Evolutionary conservation across 2,329 filamentous ascomycete species (phyloP).

Genomic region (Cercospora nicotianae): DNA sequence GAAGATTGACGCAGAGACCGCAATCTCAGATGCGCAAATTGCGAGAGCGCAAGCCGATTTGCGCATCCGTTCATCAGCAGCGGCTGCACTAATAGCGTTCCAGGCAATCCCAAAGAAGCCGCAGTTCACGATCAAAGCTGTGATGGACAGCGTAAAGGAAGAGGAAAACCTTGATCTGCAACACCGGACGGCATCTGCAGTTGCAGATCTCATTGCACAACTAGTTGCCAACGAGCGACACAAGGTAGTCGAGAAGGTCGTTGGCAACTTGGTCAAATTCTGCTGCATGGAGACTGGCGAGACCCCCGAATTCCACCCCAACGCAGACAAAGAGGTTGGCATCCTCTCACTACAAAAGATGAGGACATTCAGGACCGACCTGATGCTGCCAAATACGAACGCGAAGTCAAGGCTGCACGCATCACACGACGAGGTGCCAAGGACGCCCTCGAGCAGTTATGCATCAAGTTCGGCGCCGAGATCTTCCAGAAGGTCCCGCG

Average conservation of each 20-base stretch:
- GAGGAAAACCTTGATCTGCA: conserved; percentile 92
- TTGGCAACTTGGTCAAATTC: conserved; percentile 93
- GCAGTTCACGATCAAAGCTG: conserved; percentile 85
- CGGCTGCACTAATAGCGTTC: conserved; percentile 86
- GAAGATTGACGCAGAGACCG: conserved; percentile 65
- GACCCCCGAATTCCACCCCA: conserved; percentile 89
- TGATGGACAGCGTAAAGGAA: conserved; percentile 97
- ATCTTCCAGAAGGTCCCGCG: conserved; percentile 84
- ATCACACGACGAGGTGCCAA: conserved; percentile 92
- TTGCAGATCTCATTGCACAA: conserved; percentile 80
- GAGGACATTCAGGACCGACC: conserved; percentile 92
- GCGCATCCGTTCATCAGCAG: conserved; percentile 81
- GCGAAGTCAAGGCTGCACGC: conserved; percentile 82
- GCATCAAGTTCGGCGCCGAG: conserved; percentile 71
- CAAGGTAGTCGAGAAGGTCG: conserved; percentile 90
- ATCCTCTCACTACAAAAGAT: conserved; percentile 93
- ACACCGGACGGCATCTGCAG: conserved; percentile 77
- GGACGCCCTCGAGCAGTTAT: conserved; percentile 86
- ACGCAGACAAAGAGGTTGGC: conserved; percentile 72
- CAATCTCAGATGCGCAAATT: conserved; percentile 75
- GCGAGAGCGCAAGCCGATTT: conserved; percentile 81
- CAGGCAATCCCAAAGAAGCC: conserved; percentile 88
- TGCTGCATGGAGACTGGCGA: conserved; percentile 97
- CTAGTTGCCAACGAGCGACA: conserved; percentile 78
- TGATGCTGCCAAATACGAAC: conserved; percentile 85